phyloP scores from a whole-genome alignment of 176 grass and related monocot genomes.

The Avena atlantica region DNA sequence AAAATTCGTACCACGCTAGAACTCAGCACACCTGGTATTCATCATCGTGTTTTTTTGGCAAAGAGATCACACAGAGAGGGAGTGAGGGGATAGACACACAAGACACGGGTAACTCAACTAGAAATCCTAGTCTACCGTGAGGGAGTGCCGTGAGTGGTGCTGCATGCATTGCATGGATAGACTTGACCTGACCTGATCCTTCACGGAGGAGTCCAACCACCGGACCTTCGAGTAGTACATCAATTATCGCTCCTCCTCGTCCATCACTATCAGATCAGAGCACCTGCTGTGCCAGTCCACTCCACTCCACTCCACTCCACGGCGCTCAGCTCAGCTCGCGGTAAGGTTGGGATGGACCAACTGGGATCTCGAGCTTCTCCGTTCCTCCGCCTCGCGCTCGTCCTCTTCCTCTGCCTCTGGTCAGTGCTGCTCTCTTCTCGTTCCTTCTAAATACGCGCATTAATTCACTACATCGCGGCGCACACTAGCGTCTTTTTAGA shows the following conservation, averaged over 20 bases:
- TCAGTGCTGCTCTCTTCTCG: neutral
- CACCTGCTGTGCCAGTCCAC: neutral
- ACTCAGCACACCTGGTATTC: neutral
- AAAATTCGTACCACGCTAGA: neutral
- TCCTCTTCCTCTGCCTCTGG: conserved; percentile 32
- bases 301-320: neutral
- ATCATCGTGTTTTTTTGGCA: neutral
- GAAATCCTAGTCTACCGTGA: neutral
- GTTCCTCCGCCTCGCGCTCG: neutral
- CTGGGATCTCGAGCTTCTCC: neutral
- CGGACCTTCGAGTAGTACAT: neutral
- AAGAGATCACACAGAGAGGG: neutral
- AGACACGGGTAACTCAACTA: neutral
- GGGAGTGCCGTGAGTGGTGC: neutral
- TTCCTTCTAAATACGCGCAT: neutral
- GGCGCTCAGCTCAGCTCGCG: neutral
- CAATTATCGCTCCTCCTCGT: neutral
- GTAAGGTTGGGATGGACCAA: neutral
- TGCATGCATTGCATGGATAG: conserved; percentile 14
- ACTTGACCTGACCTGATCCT: conserved; percentile 3
- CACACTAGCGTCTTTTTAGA: neutral
- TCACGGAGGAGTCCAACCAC: neutral
- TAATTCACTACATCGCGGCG: neutral
- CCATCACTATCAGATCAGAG: conserved; percentile 7
- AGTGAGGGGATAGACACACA: neutral